A percentile compares a stretch with the other conserved stretches of the same genome.
These are phyloP conservation scores for Thalassiosira sp. DNA, from an alignment of 352 stramenopile species.

Conservation along the genomic window DNA sequence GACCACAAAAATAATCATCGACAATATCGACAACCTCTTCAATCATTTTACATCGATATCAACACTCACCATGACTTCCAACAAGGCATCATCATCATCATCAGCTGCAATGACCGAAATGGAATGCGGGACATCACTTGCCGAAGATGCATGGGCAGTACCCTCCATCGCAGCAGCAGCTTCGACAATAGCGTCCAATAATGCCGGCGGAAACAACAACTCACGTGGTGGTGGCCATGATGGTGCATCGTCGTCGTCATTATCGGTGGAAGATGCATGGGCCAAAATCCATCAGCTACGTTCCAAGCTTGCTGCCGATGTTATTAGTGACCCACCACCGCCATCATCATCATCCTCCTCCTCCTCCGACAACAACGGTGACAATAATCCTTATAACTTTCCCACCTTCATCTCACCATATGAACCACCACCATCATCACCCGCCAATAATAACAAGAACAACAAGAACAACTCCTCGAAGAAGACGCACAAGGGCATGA, in stretches of 20 bases:
- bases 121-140: conserved; percentile 57
- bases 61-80: not conserved
- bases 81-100: not conserved
- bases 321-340: conserved; percentile 42
- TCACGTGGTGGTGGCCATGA: no score
- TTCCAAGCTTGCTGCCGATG: conserved; percentile 34
- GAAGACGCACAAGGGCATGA: conserved; percentile 36
- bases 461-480: no score
- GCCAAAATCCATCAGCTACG: conserved; percentile 33
- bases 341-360: no score
- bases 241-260: not conserved
- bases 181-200: not conserved
- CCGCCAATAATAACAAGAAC: conserved; percentile 1
- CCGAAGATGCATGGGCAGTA: conserved; percentile 42
- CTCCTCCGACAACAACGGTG: not conserved
- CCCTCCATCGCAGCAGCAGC: conserved; percentile 8
- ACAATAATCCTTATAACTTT: conserved; percentile 9
- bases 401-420: conserved; percentile 68
- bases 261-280: conserved; percentile 24
- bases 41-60: no score
- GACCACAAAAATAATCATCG: not conserved
- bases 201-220: not conserved
- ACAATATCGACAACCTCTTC: not conserved
- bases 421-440: conserved; percentile 17
- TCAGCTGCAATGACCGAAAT: conserved; percentile 15